Evolutionary conservation across 2,329 filamentous ascomycete genomes (phyloP).

Genomic region (Xylariomycetidae sp.): DNA sequence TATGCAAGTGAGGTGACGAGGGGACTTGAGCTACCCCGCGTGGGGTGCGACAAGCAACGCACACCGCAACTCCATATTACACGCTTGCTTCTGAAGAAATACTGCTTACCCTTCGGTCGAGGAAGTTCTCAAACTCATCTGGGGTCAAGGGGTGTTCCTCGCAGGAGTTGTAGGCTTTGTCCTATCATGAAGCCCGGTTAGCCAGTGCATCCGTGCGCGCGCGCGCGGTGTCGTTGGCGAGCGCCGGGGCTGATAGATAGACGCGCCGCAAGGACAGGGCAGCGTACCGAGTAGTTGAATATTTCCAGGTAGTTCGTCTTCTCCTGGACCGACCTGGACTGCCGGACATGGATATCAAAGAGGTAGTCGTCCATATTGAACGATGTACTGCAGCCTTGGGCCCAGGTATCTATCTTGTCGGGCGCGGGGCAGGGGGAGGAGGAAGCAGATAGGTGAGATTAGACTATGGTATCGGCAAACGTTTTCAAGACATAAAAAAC

Average conservation of each 20-base stretch:
- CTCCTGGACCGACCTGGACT: constrained; percentile 44
- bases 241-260: too few species aligned
- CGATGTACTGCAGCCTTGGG: too few species aligned
- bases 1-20: too few species aligned
- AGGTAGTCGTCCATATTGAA: constrained; percentile 52
- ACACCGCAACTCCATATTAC: too few species aligned
- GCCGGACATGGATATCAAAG: constrained; percentile 42
- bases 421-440: too few species aligned
- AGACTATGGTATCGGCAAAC: too few species aligned
- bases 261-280: constrained; percentile 2
- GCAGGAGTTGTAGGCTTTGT: constrained; percentile 41
- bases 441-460: not conserved
- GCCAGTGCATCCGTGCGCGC: not conserved
- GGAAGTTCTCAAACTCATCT: constrained; percentile 54
- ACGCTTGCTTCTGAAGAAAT: too few species aligned
- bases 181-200: constrained; percentile 28
- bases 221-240: too few species aligned
- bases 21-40: too few species aligned
- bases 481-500: too few species aligned
- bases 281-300: constrained; percentile 51
- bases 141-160: constrained; percentile 46
- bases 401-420: too few species aligned
- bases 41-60: too few species aligned
- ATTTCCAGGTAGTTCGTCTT: constrained; percentile 51
- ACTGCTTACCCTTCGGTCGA: constrained; percentile 43